phyloP scores from a whole-genome alignment of 129 eudicot genomes.

The Flaveria robusta region DNA sequence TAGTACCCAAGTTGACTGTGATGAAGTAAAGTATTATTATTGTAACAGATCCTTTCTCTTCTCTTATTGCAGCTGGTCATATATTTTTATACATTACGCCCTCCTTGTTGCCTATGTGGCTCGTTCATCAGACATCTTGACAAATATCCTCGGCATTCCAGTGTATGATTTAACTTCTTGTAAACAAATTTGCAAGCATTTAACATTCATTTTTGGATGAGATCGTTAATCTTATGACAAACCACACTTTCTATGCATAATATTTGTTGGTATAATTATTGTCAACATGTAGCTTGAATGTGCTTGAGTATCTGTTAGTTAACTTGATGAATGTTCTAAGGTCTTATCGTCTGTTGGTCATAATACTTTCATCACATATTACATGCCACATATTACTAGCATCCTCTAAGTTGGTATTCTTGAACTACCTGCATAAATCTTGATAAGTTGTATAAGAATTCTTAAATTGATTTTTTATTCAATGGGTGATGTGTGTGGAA shows the following conservation, averaged over 20 bases:
- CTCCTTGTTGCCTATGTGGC: slow-evolving; percentile 98
- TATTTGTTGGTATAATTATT: background rate
- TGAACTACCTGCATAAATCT: background rate
- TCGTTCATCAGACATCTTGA: slow-evolving; percentile 93
- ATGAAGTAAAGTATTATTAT: slow-evolving; percentile 3
- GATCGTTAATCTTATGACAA: slow-evolving; percentile 16
- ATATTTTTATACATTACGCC: slow-evolving; percentile 93
- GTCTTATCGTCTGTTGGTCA: background rate
- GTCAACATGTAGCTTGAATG: slow-evolving; percentile 19
- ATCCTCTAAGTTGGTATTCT: slow-evolving; percentile 4
- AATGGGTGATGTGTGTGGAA: background rate
- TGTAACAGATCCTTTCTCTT: slow-evolving; percentile 29
- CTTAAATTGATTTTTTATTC: background rate
- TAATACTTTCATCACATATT: background rate
- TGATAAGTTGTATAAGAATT: slow-evolving; percentile 5
- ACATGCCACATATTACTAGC: background rate
- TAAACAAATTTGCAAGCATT: slow-evolving; percentile 9
- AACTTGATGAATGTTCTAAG: background rate
- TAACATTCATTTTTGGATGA: slow-evolving; percentile 20
- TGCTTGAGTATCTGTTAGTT: background rate
- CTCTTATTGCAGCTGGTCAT: slow-evolving; percentile 80
- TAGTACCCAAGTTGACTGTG: slow-evolving; percentile 17
- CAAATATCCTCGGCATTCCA: slow-evolving; percentile 85
- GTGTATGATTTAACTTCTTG: slow-evolving; percentile 47
- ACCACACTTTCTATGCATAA: slow-evolving; percentile 2